Percentiles rank a stretch among this genome's conserved stretches.
Evolutionary conservation across 805 yeast species (phyloP).

Genomic region (Vanderwaltozyma verrucispora): DNA sequence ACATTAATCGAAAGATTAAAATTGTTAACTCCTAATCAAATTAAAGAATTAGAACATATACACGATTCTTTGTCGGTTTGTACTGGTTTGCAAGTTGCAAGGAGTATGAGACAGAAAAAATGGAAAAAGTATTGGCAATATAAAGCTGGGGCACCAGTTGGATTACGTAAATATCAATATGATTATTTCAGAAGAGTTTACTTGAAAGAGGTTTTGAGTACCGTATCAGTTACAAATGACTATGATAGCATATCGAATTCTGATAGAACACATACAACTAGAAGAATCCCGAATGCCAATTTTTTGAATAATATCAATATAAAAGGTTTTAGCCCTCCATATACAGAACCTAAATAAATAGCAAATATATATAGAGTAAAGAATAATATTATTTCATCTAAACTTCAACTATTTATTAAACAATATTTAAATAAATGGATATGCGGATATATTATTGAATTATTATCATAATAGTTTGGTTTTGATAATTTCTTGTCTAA

Average conservation of each 20-base stretch:
- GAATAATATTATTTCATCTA: too few species aligned
- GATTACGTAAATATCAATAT: conserved; percentile 19
- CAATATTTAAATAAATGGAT: too few species aligned
- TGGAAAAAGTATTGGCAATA: conserved; percentile 41
- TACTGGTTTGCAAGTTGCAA: conserved; percentile 33
- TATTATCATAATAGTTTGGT: conserved; percentile 25
- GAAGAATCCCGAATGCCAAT: conserved; percentile 40
- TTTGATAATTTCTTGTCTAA: conserved; percentile 28
- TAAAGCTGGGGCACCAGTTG: conserved; percentile 33
- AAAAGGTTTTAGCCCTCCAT: conserved; percentile 37
- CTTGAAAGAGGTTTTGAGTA: conserved; percentile 24
- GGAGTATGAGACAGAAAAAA: conserved; percentile 34
- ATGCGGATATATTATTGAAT: too few species aligned
- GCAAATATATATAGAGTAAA: neutral
- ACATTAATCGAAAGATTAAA: conserved; percentile 22
- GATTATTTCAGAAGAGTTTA: conserved; percentile 21
- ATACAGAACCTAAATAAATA: conserved; percentile 6
- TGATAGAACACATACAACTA: conserved; percentile 35
- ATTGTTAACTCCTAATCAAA: conserved; percentile 27
- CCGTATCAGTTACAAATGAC: conserved; percentile 22
- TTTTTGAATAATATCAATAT: conserved; percentile 37
- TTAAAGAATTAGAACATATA: conserved; percentile 38
- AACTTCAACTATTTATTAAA: too few species aligned
- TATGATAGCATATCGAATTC: conserved; percentile 33
- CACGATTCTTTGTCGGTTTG: conserved; percentile 41